Evolutionary conservation across 768 basidiomycete species (phyloP), one percentile per base, ranked within the genome.

Genomic region (Cystobasidium ongulense): DNA sequence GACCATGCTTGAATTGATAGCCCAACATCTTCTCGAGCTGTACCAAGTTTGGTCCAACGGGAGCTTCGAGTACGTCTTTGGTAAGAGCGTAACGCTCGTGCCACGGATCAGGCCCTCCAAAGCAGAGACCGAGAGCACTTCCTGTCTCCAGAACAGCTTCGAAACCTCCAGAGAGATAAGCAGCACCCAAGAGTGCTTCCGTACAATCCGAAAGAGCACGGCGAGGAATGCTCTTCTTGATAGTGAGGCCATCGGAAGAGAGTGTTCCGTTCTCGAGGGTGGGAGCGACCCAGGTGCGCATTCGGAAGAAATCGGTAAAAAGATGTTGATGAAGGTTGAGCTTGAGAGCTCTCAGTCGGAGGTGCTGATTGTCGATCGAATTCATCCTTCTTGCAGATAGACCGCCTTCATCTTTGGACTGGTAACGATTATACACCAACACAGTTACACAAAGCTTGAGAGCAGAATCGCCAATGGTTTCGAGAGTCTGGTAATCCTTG

Each of bases 171-270:
- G 86, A 83, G 18, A 87, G 75, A 76, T 88, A 92, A 31, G 86
- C 86, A 1, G 90, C 91, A 13, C 91, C 92, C 1, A 94, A 82
- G 4, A 87, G 84, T 0, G 92, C 89, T 79, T 94, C 92, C 87
- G 92, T 90, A 78, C 89, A 91, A 78, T 94, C 92, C 78, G 91
- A 90, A 75, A 94, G 81, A 77, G 89, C 87, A 71, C 90, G 82
- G 31, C 90, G 84, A 1, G 88, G 86, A 72, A 87, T 86, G 41
- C 81, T 81, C 39, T 88, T 84, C 66, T 66, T 76, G n/a, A 83
- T 83, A 54, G 73, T 81, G 54, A 84, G 81, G 1, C 72, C 74
- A 18, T 74, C 77, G 0, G 35, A 36, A 1, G 54, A 31, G 0
- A 78, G 31, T 0, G 17, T 33, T n/a, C 80, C 79, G 21, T 83